Conservation (phyloP, 257 asterid species). For the Plantago elongata region DNA sequence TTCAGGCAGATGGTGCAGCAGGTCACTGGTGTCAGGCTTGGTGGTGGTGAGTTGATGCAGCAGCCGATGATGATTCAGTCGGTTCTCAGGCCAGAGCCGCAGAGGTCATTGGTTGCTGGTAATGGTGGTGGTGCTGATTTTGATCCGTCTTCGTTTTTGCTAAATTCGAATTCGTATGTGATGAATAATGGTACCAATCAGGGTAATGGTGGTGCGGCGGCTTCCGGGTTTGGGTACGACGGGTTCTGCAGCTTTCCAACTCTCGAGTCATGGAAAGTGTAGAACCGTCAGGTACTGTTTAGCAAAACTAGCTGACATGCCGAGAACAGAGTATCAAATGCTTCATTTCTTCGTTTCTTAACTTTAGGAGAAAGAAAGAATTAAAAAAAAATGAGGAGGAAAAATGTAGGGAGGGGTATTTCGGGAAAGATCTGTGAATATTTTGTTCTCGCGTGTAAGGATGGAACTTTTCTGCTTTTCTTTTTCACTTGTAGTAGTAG, state of each 20-base stretch:
- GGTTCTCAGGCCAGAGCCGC: constrained; percentile 20
- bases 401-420: constrained; percentile 31
- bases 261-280: constrained; percentile 76
- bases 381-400: not conserved
- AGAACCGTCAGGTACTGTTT: constrained; percentile 25
- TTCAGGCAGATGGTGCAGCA: constrained; percentile 96
- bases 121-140: constrained; percentile 41
- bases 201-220: constrained; percentile 9
- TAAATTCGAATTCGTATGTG: constrained; percentile 28
- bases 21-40: constrained; percentile 67
- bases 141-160: constrained; percentile 52
- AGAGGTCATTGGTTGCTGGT: not conserved
- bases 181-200: constrained; percentile 9
- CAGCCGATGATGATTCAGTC: constrained; percentile 50
- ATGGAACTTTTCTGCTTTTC: constrained; percentile 26
- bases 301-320: too few relatives aligned
- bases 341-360: not conserved
- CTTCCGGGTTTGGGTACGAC: constrained; percentile 44
- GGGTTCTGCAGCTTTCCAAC: constrained; percentile 70
- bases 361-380: not conserved
- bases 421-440: constrained; percentile 38
- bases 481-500: not conserved
- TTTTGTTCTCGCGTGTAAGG: constrained; percentile 21
- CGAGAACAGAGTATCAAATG: too few relatives aligned
- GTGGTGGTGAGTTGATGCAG: constrained; percentile 45